Conservation (phyloP, 805 yeast species). For the Yarrowia osloensis region DNA sequence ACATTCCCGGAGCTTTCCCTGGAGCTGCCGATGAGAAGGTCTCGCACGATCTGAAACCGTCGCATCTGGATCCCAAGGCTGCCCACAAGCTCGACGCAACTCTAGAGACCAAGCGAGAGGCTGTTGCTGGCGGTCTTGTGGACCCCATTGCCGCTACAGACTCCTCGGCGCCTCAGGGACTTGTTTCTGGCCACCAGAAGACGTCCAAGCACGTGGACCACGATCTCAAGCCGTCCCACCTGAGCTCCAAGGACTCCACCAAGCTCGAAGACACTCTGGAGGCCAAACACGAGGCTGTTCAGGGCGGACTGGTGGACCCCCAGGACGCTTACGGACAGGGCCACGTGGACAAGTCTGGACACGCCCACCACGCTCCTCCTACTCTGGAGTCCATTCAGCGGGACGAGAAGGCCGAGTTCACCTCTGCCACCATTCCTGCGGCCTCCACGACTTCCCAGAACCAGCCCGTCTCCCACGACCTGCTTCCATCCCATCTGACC, state of each 20-base stretch:
- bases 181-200: neutral
- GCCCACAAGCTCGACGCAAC: neutral
- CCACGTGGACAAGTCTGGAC: neutral
- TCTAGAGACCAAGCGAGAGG: constrained; percentile 14
- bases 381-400: neutral
- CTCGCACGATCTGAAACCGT: neutral
- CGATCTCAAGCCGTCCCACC: neutral
- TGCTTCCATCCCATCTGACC: neutral
- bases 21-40: neutral
- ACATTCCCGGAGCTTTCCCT: constrained; percentile 22
- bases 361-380: neutral
- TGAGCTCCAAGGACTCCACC: neutral
- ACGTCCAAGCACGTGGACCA: neutral
- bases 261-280: neutral
- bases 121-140: constrained; percentile 6
- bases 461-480: constrained; percentile 8
- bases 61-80: constrained; percentile 7
- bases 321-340: neutral
- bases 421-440: neutral
- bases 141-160: neutral
- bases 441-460: constrained; percentile 7
- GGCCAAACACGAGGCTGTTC: constrained; percentile 4
- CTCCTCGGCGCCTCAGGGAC: neutral
- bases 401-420: neutral
- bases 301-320: constrained; percentile 6